phyloP scores from a whole-genome alignment of 345 rosid species.

The Cardamine chenopodiifolia region DNA sequence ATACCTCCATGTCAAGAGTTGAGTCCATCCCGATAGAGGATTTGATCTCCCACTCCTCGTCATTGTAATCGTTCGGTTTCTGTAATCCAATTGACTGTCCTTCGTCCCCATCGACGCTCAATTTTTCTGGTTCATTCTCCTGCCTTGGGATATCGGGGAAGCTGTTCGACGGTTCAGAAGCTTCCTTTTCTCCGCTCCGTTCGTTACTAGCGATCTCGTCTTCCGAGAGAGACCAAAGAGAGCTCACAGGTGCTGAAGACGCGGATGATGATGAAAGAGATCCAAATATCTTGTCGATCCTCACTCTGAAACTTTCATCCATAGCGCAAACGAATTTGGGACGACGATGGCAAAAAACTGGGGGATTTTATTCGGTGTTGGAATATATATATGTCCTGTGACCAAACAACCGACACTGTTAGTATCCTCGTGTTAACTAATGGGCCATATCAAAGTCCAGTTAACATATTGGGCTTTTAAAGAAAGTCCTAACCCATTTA shows the following conservation, averaged over 20 bases:
- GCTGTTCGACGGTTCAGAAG: conserved; percentile 22
- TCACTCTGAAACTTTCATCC: conserved; percentile 72
- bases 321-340: conserved; percentile 33
- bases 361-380: neutral
- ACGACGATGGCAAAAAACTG: neutral
- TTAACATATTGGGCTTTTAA: neutral
- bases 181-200: conserved; percentile 48
- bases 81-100: conserved; percentile 11
- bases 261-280: conserved; percentile 55
- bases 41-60: conserved; percentile 78
- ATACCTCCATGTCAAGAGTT: conserved; percentile 76
- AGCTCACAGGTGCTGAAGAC: conserved; percentile 29
- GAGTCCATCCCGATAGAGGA: conserved; percentile 66
- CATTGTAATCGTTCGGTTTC: conserved; percentile 57
- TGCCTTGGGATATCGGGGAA: conserved; percentile 1
- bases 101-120: conserved; percentile 35
- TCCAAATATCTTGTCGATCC: conserved; percentile 74
- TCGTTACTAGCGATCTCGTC: conserved; percentile 61
- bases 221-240: conserved; percentile 72
- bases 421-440: neutral
- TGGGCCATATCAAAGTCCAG: neutral
- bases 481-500: conserved; percentile 5
- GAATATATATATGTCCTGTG: neutral
- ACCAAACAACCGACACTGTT: conserved; percentile 46
- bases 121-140: conserved; percentile 45